Evolutionary conservation across 2,329 filamentous ascomycete species (phyloP).

Genomic region (Shiraia bambusicola): DNA sequence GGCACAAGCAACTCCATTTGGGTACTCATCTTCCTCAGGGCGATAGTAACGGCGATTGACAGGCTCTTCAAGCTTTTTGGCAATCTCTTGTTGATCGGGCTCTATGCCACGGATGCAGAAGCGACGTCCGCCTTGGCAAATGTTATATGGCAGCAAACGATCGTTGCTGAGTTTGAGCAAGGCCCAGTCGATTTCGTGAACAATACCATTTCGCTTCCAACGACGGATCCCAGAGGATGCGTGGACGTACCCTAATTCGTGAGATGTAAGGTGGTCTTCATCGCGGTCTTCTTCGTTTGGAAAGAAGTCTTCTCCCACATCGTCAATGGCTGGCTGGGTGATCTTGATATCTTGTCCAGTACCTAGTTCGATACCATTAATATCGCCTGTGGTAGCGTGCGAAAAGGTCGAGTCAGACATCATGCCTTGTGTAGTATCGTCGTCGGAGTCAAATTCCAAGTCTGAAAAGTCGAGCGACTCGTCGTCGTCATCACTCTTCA

Average conservation of each 20-base stretch:
- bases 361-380: slow-evolving; percentile 72
- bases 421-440: slow-evolving; percentile 33
- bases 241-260: slow-evolving; percentile 78
- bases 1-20: slow-evolving; percentile 61
- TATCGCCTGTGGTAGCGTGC: slow-evolving; percentile 60
- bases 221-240: slow-evolving; percentile 88
- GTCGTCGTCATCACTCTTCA: slow-evolving; percentile 44
- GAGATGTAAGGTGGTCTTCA: slow-evolving; percentile 77
- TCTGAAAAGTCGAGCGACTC: slow-evolving; percentile 56
- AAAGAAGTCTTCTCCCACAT: slow-evolving; percentile 81
- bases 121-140: slow-evolving; percentile 59
- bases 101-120: slow-evolving; percentile 34
- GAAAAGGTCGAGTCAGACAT: slow-evolving; percentile 33
- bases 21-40: slow-evolving; percentile 48
- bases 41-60: slow-evolving; percentile 38
- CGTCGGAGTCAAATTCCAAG: slow-evolving; percentile 52
- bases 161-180: slow-evolving; percentile 76
- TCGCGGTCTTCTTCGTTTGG: slow-evolving; percentile 72
- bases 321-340: slow-evolving; percentile 88
- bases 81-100: slow-evolving; percentile 33
- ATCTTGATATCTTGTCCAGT: slow-evolving; percentile 77
- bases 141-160: slow-evolving; percentile 70
- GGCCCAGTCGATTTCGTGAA: slow-evolving; percentile 96
- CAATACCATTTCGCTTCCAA: slow-evolving; percentile 66
- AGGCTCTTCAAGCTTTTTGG: slow-evolving; percentile 36